phyloP scores from a whole-genome alignment of 1,284 basidiomycete species.

The Coriolopsis trogii region DNA sequence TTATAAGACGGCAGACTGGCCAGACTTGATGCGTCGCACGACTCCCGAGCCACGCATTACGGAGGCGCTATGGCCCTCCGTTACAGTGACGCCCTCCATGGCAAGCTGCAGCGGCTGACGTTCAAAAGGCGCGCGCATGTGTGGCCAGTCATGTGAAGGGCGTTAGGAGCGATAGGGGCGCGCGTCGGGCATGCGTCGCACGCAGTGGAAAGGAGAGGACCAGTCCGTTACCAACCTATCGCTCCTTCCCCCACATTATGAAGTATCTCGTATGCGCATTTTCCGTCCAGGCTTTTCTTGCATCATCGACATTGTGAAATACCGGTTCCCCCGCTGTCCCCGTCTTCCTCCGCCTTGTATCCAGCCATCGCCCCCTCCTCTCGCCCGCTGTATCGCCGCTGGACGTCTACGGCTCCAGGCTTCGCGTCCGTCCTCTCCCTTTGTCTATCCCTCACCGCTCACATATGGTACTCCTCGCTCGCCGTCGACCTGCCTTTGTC shows the following conservation, averaged over 20 bases:
- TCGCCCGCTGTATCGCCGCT: conserved; percentile 23
- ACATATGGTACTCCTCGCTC: not conserved
- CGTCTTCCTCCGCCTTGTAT: not conserved
- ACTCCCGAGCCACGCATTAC: conserved; percentile 10
- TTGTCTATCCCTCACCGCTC: not conserved
- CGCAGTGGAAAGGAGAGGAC: no score
- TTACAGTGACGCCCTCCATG: conserved; percentile 5
- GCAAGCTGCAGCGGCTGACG: not conserved
- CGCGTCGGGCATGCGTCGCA: no score
- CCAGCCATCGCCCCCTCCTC: not conserved
- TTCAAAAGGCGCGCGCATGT: not conserved
- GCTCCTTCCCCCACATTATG: not conserved
- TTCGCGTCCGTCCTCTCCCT: not conserved
- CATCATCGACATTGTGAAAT: conserved; percentile 17
- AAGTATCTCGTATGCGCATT: not conserved
- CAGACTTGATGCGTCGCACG: conserved; percentile 1
- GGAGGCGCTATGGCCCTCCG: conserved; percentile 8
- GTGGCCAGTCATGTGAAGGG: not conserved
- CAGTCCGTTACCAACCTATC: no score
- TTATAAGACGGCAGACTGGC: conserved; percentile 7
- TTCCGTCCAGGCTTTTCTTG: conserved; percentile 7
- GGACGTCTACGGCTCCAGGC: conserved; percentile 6
- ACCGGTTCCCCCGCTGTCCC: conserved; percentile 6
- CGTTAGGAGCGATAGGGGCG: not conserved
- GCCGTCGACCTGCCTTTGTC: conserved; percentile 7